Evolutionary conservation across 192 early-diverging fungal species (phyloP), one percentile per base, ranked within the genome.

Genomic region (Coemansia furcata): DNA sequence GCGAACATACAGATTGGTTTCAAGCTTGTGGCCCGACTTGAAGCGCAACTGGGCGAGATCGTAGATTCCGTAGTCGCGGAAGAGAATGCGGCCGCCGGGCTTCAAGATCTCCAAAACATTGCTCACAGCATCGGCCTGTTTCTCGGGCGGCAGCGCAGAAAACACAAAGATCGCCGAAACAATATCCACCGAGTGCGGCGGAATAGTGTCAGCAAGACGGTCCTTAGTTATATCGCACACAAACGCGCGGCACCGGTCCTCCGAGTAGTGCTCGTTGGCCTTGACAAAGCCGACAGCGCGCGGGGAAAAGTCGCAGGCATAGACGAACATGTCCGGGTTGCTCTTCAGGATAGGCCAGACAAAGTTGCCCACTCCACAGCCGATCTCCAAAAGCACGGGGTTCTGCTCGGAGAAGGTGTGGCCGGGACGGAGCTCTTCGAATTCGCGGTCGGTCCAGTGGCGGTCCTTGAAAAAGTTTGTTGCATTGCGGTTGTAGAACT

Each of bases 1-100:
- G 29, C 98, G 91, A 44, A 96, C 91, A 82, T 99, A 99, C 80
- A 98, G 89, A 82, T 98, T 97, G 33, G 95, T 91, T 8, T 93
- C 89, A 8, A 99, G 77, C 73, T 96, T 85, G 30, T 95, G 86
- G 42, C 91, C 92, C 19, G 90, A 83, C 74, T 99, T 99, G 78
- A 99, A 96, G 49, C 97, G 89, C 55, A 99, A 80, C 78, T 99
- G 98, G 15, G 96, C 94, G 72, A 97, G 86, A 76, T 99, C 98
- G 77, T 98, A 95, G n/a, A 96, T 82, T 15, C 93, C 98, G 79
- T 99, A 98, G 76, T 99, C 98, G 37, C 94, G 83, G 74, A 96
- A 93, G 62, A 96, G 73, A 6, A 98, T 84, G 23, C 92, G 64
- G 29, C 98, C 97, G 14, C 96, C 97, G 9, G 96, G 95, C 67